Evolutionary conservation across 2,329 filamentous ascomycete species (phyloP), one percentile per base, ranked within the genome.

Genomic region (Gremmenia infestans): DNA sequence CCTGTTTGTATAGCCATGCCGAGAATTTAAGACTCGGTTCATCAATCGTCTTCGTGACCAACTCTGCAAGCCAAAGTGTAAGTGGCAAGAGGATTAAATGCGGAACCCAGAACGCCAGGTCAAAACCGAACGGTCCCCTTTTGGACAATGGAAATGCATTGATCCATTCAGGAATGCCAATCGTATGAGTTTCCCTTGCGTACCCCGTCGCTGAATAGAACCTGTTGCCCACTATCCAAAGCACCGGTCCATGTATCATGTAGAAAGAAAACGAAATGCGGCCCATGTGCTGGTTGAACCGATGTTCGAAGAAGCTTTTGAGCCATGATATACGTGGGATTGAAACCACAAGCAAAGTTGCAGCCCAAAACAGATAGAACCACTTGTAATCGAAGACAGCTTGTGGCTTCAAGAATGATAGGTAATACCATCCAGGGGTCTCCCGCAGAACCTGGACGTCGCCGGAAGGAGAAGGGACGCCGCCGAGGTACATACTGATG

Each of bases 281-380:
- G 0, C 83, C 85, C 2, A 87, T 74, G 58, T 84, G 85, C 64
- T 85, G 83, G 63, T 78, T 81, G 63, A 83, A 78, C 17, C 72
- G 72, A 0, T 72, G 73, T 67, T 85, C 83, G 63, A 87, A 86
- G 65, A 85, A 81, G 2, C 70, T 59, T 68, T 78, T 80, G 15
- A 86, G 72, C 77, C 77, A 80, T 4, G 70, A 63, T n/a, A 88
- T 76, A n/a, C 79, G 80, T 6, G 81, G 79, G 2, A 82, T 72
- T 0, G 78, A 75, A 1, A 78, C 72, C 0, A 89, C 77, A 0
- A 85, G 67, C 52, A 85, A 75, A 23, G 75, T 72, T 1, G 84
- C 76, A 0, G 82, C 83, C 73, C 78, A 81, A 66, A 85, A 85
- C 2, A 87, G 75, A 66, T 78, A 87, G 70, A 87, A 87, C 83